Evolutionary conservation across 2,329 filamentous ascomycete species (phyloP).

Genomic region (Phoma sp.): DNA sequence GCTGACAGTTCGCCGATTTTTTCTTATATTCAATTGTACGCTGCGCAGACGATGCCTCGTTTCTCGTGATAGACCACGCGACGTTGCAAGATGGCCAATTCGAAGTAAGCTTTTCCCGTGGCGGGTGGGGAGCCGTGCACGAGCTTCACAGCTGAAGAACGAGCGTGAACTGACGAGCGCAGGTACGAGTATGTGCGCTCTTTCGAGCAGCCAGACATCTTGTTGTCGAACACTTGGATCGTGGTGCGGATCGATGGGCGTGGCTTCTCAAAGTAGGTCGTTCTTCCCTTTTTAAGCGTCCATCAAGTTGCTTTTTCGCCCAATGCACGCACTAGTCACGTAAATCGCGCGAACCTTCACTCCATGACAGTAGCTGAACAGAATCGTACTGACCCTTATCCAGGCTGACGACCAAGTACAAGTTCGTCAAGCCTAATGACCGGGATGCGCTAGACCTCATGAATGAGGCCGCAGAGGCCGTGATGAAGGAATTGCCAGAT

Average conservation of each 20-base stretch:
- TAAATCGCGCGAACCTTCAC: too few relatives aligned
- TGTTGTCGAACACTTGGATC: conserved; percentile 94
- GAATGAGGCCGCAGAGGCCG: conserved; percentile 88
- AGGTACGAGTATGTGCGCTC: conserved; percentile 93
- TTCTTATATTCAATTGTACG: conserved; percentile 11
- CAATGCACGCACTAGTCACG: conserved; percentile 27
- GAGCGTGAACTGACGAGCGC: conserved; percentile 25
- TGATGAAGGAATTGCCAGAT: conserved; percentile 84
- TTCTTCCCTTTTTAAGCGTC: conserved; percentile 11
- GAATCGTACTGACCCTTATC: conserved; percentile 1
- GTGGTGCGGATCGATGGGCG: conserved; percentile 93
- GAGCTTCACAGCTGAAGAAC: background rate
- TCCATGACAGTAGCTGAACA: too few relatives aligned
- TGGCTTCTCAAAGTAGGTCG: conserved; percentile 84
- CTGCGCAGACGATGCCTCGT: conserved; percentile 5
- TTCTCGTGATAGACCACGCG: conserved; percentile 3
- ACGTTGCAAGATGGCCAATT: conserved; percentile 17
- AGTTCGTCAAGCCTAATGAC: conserved; percentile 93
- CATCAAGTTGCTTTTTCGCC: conserved; percentile 9
- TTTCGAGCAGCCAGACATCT: conserved; percentile 82
- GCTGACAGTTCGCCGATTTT: conserved; percentile 4
- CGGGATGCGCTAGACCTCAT: conserved; percentile 85
- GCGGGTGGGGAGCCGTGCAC: conserved; percentile 3
- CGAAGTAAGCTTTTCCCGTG: conserved; percentile 13
- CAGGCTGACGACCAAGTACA: conserved; percentile 83